Conservation (phyloP, 2,329 filamentous ascomycete genomes). For the Monilinia fructigena region DNA sequence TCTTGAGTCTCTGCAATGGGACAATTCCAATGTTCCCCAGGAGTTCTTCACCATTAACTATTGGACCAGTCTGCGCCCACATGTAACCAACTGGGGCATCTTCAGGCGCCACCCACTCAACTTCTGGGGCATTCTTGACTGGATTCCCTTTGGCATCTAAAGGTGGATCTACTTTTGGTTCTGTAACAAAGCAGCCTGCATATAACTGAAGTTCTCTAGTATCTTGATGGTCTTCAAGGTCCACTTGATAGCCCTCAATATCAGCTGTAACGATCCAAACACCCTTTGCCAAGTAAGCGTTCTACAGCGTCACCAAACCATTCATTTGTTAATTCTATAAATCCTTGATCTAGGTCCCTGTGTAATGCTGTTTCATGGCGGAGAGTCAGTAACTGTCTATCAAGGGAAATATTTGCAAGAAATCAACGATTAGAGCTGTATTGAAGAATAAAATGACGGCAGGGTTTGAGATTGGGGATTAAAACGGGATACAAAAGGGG, state of each 20-base stretch:
- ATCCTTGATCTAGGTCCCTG: neutral
- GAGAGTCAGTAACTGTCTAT: neutral
- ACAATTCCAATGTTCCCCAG: neutral
- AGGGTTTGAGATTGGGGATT: neutral
- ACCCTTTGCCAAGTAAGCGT: neutral
- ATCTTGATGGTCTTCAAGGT: neutral
- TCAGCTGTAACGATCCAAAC: constrained; percentile 11
- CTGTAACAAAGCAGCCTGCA: neutral
- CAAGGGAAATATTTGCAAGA: neutral
- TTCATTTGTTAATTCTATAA: neutral
- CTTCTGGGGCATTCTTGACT: too few relatives aligned
- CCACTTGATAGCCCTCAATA: too few relatives aligned
- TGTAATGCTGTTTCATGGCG: neutral
- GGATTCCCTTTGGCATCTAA: too few relatives aligned
- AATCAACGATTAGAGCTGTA: too few relatives aligned
- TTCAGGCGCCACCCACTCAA: too few relatives aligned
- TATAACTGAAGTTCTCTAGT: neutral
- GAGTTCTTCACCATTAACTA: neutral
- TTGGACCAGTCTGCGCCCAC: neutral
- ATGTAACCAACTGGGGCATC: neutral
- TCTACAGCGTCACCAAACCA: neutral
- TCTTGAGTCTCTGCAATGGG: neutral
- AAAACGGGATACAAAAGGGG: neutral
- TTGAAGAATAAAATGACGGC: too few relatives aligned
- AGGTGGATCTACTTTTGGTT: neutral